Evolutionary conservation across 2,329 filamentous ascomycete genomes (phyloP).

Genomic region (Acephala macrosclerotiorum): DNA sequence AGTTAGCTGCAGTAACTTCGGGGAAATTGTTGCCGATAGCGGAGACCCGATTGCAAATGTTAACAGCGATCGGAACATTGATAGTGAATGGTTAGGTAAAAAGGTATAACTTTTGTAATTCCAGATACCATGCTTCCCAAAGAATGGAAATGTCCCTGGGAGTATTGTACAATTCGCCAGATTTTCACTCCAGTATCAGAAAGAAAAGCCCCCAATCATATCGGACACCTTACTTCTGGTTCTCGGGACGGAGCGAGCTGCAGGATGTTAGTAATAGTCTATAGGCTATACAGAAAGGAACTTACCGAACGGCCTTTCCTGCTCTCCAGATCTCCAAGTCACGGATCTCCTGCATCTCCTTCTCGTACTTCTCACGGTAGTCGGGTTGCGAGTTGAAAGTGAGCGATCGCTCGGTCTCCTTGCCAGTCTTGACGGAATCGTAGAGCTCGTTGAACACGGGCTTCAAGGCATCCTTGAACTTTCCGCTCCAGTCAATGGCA

Average conservation of each 20-base stretch:
- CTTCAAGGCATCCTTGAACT: conserved; percentile 98
- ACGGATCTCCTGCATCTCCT: conserved; percentile 98
- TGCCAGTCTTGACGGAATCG: conserved; percentile 87
- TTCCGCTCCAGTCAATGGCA: conserved; percentile 97
- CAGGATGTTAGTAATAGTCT: conserved; percentile 29
- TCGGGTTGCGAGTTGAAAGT: conserved; percentile 96
- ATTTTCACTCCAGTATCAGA: conserved; percentile 36
- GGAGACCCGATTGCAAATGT: conserved; percentile 21
- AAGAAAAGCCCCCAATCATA: conserved; percentile 30
- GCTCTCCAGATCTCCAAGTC: conserved; percentile 99
- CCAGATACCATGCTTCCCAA: conserved; percentile 40
- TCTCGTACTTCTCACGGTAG: conserved; percentile 97
- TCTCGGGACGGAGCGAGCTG: conserved; percentile 83
- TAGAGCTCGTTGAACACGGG: conserved; percentile 98
- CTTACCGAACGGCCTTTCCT: conserved; percentile 92
- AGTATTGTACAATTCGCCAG: conserved; percentile 46
- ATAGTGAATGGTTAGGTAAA: conserved; percentile 18
- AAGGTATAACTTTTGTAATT: conserved; percentile 43
- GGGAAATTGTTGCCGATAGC: conserved; percentile 33
- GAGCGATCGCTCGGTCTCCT: conserved; percentile 94
- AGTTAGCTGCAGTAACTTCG: conserved; percentile 14
- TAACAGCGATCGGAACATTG: conserved; percentile 21
- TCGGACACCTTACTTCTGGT: conserved; percentile 67
- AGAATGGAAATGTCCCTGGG: conserved; percentile 30
- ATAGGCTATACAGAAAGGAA: conserved; percentile 30